Evolutionary conservation across 441 rosid species (phyloP).

Genomic region (Monsonia emarginata): DNA sequence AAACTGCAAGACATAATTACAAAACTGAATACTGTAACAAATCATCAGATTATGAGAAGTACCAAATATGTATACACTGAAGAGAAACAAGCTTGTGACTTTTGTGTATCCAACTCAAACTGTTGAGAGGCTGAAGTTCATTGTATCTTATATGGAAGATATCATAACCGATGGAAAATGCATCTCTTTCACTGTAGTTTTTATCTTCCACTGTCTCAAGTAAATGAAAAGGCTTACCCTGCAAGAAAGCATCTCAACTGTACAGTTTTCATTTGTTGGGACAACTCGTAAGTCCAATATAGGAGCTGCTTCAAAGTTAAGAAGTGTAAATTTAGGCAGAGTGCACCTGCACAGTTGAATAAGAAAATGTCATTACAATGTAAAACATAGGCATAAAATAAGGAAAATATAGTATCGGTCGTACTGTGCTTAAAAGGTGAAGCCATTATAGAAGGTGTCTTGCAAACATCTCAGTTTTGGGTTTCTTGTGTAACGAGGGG

Average conservation of each 20-base stretch:
- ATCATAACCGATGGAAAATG: not conserved
- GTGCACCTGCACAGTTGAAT: slow-evolving; percentile 43
- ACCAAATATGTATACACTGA: not conserved
- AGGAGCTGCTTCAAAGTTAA: slow-evolving; percentile 65
- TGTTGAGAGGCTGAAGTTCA: no score
- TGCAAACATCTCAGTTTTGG: no score
- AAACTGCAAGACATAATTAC: slow-evolving; percentile 34
- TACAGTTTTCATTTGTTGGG: slow-evolving; percentile 52
- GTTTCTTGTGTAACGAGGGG: no score
- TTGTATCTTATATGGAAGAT: no score
- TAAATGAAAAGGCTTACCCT: slow-evolving; percentile 38
- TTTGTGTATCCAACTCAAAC: no score
- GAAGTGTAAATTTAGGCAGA: slow-evolving; percentile 48
- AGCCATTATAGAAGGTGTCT: no score
- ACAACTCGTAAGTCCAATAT: slow-evolving; percentile 54
- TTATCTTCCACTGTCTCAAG: not conserved
- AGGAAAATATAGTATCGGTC: no score
- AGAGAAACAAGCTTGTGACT: slow-evolving; percentile 1
- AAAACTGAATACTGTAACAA: not conserved
- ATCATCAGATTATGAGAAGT: not conserved
- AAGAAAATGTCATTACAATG: slow-evolving; percentile 10
- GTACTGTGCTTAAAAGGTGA: no score
- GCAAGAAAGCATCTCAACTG: slow-evolving; percentile 67
- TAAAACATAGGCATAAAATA: not conserved
- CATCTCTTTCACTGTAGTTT: not conserved